Evolutionary conservation across 176 grass and related monocot species (phyloP), one percentile per base, ranked within the genome.

Genomic region (Phoenix dactylifera): DNA sequence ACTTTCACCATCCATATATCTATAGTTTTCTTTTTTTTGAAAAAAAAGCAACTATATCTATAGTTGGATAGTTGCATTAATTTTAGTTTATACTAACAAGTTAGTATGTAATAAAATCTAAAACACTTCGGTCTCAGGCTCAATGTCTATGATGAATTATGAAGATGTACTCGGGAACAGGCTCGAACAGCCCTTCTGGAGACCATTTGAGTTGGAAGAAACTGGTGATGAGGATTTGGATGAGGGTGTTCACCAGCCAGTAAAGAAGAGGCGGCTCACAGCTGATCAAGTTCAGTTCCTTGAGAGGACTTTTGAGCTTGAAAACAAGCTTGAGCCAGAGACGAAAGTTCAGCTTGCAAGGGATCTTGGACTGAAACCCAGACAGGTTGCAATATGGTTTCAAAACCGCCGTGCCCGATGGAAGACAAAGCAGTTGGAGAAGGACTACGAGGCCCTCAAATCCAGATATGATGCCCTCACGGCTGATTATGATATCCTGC

Each of bases 341-440:
- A 26, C 26, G 58, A 60, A 60, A 32, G n/a, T 39, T 29, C 26
- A 60, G 58, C 58, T 60, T 32, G 58, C 58, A 18, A 60, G 16
- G 28, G 58, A 60, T 26, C 58, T 60, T 18, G 58, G 58, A 4
- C 28, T 60, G 7, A 16, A 60, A 60, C 58, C 58, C 25, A 60
- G 17, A 39, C 58, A 60, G 58, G 28, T 60, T 32, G 58, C 58
- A 4, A 60, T 60, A 30, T 60, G 58, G 58, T 60, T 60, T 32
- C 58, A 60, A 26, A 60, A 60, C 26, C 58, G 58, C 4, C 58
- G 58, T 39, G 58, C 58, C 17, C 58, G 58, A 18, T 60, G 58
- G 58, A 60, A 60, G 17, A 39, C 26, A 14, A 60, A 60, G 58
- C 58, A 60, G 15, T 17, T 60, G 7, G 58, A 60, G 58, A 60